Percentiles rank a stretch among this genome's conserved stretches.
These are phyloP conservation scores for Malus asiatica DNA, from an alignment of 306 rosid genomes.

Conservation along the genomic window DNA sequence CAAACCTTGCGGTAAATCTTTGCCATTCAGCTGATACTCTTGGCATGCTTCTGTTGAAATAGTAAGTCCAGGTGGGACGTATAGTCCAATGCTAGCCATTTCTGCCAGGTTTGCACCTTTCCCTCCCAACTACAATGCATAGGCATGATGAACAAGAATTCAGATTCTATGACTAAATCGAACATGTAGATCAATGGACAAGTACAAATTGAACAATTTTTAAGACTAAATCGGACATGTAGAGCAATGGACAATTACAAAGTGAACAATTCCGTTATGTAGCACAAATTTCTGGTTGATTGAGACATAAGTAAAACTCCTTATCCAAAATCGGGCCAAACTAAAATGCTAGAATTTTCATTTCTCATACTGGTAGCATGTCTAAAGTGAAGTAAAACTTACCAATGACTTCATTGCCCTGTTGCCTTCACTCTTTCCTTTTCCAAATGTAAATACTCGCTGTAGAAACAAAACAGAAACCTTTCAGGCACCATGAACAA, in stretches of 20 bases:
- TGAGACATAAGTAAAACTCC: background rate
- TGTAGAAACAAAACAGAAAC: slow-evolving; percentile 34
- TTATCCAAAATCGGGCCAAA: background rate
- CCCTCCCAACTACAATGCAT: slow-evolving; percentile 68
- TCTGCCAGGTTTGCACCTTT: slow-evolving; percentile 98
- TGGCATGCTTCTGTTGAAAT: slow-evolving; percentile 96
- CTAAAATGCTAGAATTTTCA: background rate
- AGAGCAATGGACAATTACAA: background rate
- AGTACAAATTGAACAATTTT: background rate
- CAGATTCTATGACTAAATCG: background rate
- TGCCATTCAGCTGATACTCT: slow-evolving; percentile 72
- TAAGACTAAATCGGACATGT: background rate
- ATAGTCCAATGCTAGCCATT: slow-evolving; percentile 90
- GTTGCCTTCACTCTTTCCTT: slow-evolving; percentile 90
- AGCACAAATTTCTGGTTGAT: background rate
- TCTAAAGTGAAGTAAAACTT: slow-evolving; percentile 23
- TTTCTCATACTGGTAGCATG: background rate
- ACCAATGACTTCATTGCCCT: slow-evolving; percentile 91
- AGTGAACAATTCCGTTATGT: background rate
- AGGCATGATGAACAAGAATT: background rate
- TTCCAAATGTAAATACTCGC: slow-evolving; percentile 88
- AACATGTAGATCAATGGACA: background rate
- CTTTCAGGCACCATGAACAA: background rate
- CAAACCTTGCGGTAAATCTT: slow-evolving; percentile 47
- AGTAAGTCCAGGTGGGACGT: slow-evolving; percentile 94